Percentiles rank a stretch among this genome's conserved stretches.
Conservation (phyloP, 2,329 filamentous ascomycete species). For the Colletotrichum sp. region DNA sequence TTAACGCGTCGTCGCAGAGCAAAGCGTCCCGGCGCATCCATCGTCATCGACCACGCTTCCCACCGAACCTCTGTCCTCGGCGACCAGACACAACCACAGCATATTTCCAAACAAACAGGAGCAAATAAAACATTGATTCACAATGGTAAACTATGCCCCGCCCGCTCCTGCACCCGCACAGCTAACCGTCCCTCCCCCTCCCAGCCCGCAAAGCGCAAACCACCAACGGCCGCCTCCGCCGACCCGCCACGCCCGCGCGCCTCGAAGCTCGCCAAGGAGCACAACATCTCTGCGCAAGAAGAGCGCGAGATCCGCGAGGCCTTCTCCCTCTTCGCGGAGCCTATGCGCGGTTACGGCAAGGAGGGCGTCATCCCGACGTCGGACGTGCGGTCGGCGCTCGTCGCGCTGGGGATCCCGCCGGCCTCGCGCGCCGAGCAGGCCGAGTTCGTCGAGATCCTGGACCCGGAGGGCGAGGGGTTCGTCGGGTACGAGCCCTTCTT, state of each 20-base stretch:
- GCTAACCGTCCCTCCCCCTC: background rate
- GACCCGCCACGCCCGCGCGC: constrained; percentile 55
- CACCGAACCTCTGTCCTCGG: background rate
- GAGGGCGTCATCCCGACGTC: constrained; percentile 70
- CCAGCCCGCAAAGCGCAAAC: constrained; percentile 61
- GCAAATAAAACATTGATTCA: background rate
- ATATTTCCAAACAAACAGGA: background rate
- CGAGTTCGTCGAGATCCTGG: constrained; percentile 80
- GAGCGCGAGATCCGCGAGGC: constrained; percentile 92
- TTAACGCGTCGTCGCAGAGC: constrained; percentile 13
- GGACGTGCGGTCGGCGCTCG: constrained; percentile 74
- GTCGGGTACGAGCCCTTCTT: constrained; percentile 84
- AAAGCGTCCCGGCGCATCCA: background rate
- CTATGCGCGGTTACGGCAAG: constrained; percentile 65
- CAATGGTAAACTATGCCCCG: background rate
- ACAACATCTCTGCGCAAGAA: constrained; percentile 83
- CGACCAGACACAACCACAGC: background rate
- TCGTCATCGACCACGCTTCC: constrained; percentile 4
- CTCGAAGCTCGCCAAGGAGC: constrained; percentile 91
- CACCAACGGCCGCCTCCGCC: constrained; percentile 32
- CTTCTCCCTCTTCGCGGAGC: constrained; percentile 80
- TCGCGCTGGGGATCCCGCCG: constrained; percentile 81
- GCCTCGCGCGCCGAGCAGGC: constrained; percentile 68
- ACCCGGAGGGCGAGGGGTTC: constrained; percentile 81
- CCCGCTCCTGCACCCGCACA: too few relatives aligned